Base-by-base conservation (phyloP, 495 filamentous ascomycete genomes). In the Aspergillus bridgeri region DNA sequence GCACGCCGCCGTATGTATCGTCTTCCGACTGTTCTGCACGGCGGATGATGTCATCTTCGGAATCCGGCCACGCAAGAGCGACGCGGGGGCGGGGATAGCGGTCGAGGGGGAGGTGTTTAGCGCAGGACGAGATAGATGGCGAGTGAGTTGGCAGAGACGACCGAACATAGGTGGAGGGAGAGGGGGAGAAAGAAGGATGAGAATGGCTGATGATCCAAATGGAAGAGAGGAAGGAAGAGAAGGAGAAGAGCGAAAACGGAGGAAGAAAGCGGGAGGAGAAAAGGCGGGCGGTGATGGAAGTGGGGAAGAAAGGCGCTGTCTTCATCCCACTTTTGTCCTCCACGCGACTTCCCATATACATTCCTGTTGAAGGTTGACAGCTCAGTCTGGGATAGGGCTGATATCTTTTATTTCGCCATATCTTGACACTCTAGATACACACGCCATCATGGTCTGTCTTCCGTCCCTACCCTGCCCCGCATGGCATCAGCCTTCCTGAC, bases 1-100 rank as follows among this genome's bases (percentile, higher is more conserved):
- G 67, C 91, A 96, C 57, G 89, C 94, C 25, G 94, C 94, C 49
- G 93, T 97, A 66, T 91, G 85, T 57, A 96, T 94, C 56, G 79
- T 84, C 62, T 81, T 81, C 51, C 77, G 78, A 56, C 79, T 72
- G 42, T 75, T 69, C 15, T 76, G 75, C 57, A 78, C 69, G 23
- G 69, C 65, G 58, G 74, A 70, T 76, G 78, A 81, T 74, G 82
- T 79, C 79, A 88, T 89, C 59, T 79, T 67, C 68, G 61, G 60
- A 54, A 53, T 64, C 60, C 46, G 17, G 61, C 27, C 55, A 62
- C 61, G 57, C 56, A 61, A 58, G 61, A 54, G 60, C 57, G 61
- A 72, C n/a, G 81, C 78, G 29, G 67, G 60, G 60, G 83, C 79
- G 13, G 62, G 60, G 18, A 58, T 55, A 80, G 82, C 18, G 2